A percentile compares a stretch with the other conserved stretches of the same genome.
These are phyloP conservation scores for Knufia petricola DNA, from an alignment of 2,329 filamentous ascomycete genomes.

Conservation along the genomic window DNA sequence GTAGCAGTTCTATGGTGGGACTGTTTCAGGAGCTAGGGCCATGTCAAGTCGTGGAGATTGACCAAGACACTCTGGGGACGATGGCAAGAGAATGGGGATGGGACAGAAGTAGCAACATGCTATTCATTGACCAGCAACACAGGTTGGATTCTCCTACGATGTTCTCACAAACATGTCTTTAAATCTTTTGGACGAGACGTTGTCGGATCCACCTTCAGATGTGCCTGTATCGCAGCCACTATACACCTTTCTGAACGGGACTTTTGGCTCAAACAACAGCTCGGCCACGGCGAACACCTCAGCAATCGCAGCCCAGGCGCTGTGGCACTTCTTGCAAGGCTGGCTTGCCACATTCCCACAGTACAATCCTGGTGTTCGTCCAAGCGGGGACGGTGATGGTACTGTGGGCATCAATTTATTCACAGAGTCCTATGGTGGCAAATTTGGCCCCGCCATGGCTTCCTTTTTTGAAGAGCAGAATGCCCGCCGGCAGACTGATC, in stretches of 20 bases:
- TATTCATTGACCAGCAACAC: conserved; percentile 39
- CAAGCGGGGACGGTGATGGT: conserved; percentile 30
- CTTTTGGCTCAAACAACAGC: conserved; percentile 49
- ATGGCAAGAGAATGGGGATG: conserved; percentile 41
- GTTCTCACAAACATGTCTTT: conserved; percentile 33
- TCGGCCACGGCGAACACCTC: conserved; percentile 48
- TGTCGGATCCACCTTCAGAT: conserved; percentile 25
- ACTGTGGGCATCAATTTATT: conserved; percentile 52
- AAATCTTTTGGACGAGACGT: conserved; percentile 28
- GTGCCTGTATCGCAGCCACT: conserved; percentile 23
- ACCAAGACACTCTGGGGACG: conserved; percentile 34
- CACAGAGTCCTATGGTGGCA: conserved; percentile 60
- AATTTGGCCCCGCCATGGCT: conserved; percentile 59
- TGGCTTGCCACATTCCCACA: conserved; percentile 51
- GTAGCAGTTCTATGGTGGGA: conserved; percentile 43
- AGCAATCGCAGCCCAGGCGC: conserved; percentile 46
- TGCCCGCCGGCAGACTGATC: conserved; percentile 41
- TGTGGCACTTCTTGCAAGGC: conserved; percentile 51
- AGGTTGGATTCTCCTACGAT: conserved; percentile 44
- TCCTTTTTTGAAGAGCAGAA: conserved; percentile 54
- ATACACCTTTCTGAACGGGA: conserved; percentile 48
- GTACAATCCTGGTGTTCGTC: conserved; percentile 42
- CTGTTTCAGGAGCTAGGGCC: conserved; percentile 43
- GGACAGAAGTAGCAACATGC: conserved; percentile 36
- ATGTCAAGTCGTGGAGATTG: conserved; percentile 31